phyloP scores from a whole-genome alignment of 2,329 filamentous ascomycete species.

The Coniosporium tulheliwenetii region DNA sequence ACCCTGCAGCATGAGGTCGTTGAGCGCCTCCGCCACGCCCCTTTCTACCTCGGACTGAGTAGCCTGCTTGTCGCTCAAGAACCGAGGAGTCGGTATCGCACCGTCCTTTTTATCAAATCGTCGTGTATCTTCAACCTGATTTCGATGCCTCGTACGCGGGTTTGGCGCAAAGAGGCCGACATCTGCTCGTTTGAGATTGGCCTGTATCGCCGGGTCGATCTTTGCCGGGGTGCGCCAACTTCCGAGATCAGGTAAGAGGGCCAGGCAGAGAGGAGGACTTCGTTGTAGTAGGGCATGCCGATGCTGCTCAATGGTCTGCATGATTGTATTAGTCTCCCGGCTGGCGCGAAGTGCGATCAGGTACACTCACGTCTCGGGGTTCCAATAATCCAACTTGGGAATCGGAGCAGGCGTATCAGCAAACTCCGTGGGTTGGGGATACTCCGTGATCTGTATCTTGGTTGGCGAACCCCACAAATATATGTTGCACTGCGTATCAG shows the following conservation, averaged over 20 bases:
- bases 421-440: conserved; percentile 63
- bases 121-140: conserved; percentile 47
- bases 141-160: neutral
- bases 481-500: conserved; percentile 62
- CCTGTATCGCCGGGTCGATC: conserved; percentile 55
- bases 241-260: conserved; percentile 72
- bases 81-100: conserved; percentile 66
- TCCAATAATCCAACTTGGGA: conserved; percentile 21
- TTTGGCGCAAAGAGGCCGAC: conserved; percentile 35
- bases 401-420: conserved; percentile 47
- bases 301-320: conserved; percentile 62
- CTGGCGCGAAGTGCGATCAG: neutral
- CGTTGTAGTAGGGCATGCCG: conserved; percentile 88
- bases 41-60: conserved; percentile 23
- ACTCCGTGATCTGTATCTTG: conserved; percentile 77
- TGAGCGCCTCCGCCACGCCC: conserved; percentile 34
- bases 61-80: conserved; percentile 72
- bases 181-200: conserved; percentile 53
- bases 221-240: conserved; percentile 68
- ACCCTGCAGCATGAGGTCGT: conserved; percentile 51
- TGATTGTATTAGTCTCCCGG: conserved; percentile 1
- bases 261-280: conserved; percentile 77
- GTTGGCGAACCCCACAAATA: conserved; percentile 79
- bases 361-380: conserved; percentile 45
- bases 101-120: conserved; percentile 41